Evolutionary conservation across 108 stramenopile species (phyloP).

Genomic region (Skeletonema marinoi): DNA sequence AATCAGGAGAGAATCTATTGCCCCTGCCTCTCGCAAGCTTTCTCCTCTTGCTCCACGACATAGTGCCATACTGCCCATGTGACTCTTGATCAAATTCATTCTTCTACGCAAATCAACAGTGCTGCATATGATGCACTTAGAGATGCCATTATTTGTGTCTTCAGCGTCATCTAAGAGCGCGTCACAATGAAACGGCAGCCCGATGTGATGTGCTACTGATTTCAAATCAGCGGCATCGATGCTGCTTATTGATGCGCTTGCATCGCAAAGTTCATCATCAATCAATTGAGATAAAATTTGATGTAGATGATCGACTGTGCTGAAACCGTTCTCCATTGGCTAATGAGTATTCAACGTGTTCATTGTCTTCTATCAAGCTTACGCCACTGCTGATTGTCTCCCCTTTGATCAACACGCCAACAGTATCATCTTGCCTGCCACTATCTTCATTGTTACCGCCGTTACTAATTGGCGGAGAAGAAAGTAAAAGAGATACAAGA

Average conservation of each 20-base stretch:
- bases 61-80: slow-evolving; percentile 54
- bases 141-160: background rate
- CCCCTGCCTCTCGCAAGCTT: slow-evolving; percentile 41
- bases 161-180: background rate
- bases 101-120: slow-evolving; percentile 25
- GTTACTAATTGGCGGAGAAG: too few relatives aligned
- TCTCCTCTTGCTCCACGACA: slow-evolving; percentile 48
- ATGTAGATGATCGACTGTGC: background rate
- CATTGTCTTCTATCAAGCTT: background rate
- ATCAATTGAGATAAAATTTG: background rate
- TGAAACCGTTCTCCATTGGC: background rate
- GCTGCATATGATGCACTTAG: slow-evolving; percentile 24
- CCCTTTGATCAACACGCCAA: too few relatives aligned
- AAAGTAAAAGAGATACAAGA: too few relatives aligned
- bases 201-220: background rate
- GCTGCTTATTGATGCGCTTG: background rate
- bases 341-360: background rate
- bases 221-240: background rate
- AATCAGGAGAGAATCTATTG: slow-evolving; percentile 33
- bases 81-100: slow-evolving; percentile 19
- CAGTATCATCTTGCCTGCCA: too few relatives aligned
- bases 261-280: background rate
- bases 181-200: background rate
- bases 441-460: too few relatives aligned
- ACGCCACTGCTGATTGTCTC: too few relatives aligned